Evolutionary conservation across 148 eudicot species (phyloP), one percentile per base, ranked within the genome.

Genomic region (Chenopodium berlandieri): DNA sequence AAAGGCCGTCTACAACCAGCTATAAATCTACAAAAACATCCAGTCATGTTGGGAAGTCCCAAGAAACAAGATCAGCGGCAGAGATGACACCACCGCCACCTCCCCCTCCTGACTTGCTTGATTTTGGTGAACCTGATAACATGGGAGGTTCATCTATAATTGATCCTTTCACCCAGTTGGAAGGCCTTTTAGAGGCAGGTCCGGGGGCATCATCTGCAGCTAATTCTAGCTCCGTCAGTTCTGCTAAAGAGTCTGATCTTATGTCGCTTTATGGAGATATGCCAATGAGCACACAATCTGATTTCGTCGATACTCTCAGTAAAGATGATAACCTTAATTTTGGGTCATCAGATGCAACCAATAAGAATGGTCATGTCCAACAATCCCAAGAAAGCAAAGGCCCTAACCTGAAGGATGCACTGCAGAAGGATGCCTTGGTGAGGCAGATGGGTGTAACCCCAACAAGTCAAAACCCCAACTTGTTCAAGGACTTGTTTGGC

Each of bases 371-470:
- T 27, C 77, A 71, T 79, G 89, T 81, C 27, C 76, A 78, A 58
- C 48, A 86, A 16, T 31, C 88, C 0, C 85, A 79, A 81, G 67
- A 73, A 73, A 88, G 76, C 79, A 96, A 94, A 88, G 99, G 99
- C 40, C 92, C 92, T 20, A 91, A 89, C 83, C 83, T 79, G 47
- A 91, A 90, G 88, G 94, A 92, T 73, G 85, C 92, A 64, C 74
- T 94, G 84, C 90, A 92, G 48, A 96, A 92, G 80, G 98, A 94
- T 90, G 93, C 97, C 71, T 85, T 88, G 44, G 95, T 94, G 75
- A 90, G 99, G 85, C 97, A 92, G 83, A 88, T 92, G 92, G 99
- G 98, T 56, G 97, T 94, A 84, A 92, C 84, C 12, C 99, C 93
- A 30, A 58, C 91, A 17, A 91, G 82, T 77, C 95, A 86, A 83